phyloP scores from a whole-genome alignment of 2,329 filamentous ascomycete genomes.

The Beauveria brongniartii region DNA sequence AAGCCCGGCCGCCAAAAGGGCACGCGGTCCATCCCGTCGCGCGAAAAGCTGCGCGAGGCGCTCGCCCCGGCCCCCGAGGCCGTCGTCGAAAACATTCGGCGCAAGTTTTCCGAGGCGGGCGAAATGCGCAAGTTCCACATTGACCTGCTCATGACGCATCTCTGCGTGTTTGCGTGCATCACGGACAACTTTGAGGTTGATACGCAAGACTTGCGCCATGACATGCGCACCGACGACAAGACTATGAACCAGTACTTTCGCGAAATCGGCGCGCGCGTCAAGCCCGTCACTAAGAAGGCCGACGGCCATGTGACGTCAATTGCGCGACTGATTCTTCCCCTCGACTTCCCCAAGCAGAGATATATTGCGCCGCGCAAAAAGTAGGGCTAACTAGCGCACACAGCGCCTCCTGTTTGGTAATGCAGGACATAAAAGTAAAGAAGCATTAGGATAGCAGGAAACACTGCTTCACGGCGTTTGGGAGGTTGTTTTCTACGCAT shows the following conservation, averaged over 20 bases:
- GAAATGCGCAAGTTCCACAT: slow-evolving; percentile 63
- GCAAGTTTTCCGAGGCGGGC: slow-evolving; percentile 58
- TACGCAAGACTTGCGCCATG: slow-evolving; percentile 59
- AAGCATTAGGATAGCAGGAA: neutral
- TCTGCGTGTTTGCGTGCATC: slow-evolving; percentile 62
- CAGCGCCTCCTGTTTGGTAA: neutral
- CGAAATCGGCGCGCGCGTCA: slow-evolving; percentile 66
- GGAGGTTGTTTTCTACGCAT: neutral
- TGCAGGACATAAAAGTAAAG: neutral
- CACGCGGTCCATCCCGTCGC: slow-evolving; percentile 45
- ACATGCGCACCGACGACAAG: slow-evolving; percentile 64
- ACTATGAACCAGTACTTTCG: slow-evolving; percentile 63
- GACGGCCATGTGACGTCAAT: slow-evolving; percentile 48
- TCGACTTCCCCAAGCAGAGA: slow-evolving; percentile 68
- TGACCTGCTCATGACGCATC: slow-evolving; percentile 65
- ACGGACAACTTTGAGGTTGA: slow-evolving; percentile 69
- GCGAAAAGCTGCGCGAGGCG: slow-evolving; percentile 52
- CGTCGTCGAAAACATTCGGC: slow-evolving; percentile 58
- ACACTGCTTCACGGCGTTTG: neutral
- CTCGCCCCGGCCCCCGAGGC: slow-evolving; percentile 51
- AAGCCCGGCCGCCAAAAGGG: slow-evolving; percentile 39
- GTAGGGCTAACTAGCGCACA: neutral
- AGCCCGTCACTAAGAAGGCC: slow-evolving; percentile 51
- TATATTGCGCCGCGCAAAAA: slow-evolving; percentile 19
- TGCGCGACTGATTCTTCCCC: slow-evolving; percentile 66